Percentiles rank a stretch among this genome's conserved stretches.
phyloP scores from a whole-genome alignment of 2,329 filamentous ascomycete genomes.

The Ceratocystis alfenasii region DNA sequence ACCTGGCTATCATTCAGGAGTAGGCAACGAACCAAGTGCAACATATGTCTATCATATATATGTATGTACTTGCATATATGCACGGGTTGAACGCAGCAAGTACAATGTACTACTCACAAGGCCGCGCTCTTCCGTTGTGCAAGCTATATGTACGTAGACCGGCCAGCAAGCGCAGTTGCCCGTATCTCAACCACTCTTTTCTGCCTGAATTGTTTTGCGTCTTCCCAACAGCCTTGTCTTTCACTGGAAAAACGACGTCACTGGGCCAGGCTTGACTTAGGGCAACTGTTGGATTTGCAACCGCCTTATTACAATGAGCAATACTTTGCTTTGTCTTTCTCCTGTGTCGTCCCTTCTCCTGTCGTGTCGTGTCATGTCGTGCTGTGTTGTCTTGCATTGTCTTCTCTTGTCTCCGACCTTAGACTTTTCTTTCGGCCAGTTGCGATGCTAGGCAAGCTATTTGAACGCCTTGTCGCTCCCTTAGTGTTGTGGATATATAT shows the following conservation, averaged over 20 bases:
- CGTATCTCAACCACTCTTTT: constrained; percentile 4
- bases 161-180: background rate
- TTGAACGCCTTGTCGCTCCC: no score
- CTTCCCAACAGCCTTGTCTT: background rate
- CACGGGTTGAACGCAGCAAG: no score
- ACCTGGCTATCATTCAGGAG: no score
- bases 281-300: no score
- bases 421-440: no score
- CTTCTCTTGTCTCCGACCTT: no score
- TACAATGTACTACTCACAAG: background rate
- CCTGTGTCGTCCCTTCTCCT: background rate
- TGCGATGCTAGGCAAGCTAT: no score
- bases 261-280: background rate
- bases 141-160: background rate
- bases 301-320: no score
- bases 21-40: no score
- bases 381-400: no score
- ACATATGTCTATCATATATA: background rate
- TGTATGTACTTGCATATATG: background rate
- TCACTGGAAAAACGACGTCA: background rate
- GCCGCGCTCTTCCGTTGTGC: background rate
- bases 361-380: no score
- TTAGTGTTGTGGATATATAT: no score
- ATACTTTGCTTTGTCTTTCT: background rate
- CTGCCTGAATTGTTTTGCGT: background rate